Conservation (phyloP, 2,329 filamentous ascomycete species). For the Lachnellula subtilissima region DNA sequence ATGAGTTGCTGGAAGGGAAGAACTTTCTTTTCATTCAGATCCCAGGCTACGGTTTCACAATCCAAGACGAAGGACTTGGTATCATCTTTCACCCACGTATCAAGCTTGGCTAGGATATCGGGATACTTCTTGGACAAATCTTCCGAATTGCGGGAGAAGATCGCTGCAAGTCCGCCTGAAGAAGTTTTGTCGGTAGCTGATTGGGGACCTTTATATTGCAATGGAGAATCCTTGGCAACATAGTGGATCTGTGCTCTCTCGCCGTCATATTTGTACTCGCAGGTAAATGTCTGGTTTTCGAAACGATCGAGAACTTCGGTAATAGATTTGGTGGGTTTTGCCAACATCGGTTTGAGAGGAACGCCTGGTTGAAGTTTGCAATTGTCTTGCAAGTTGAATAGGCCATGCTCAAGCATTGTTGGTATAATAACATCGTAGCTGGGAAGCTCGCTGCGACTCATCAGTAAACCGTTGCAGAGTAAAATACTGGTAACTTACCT, state of each 20-base stretch:
- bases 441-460: slow-evolving; percentile 69
- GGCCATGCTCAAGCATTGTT: slow-evolving; percentile 79
- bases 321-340: slow-evolving; percentile 96
- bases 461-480: slow-evolving; percentile 30
- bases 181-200: slow-evolving; percentile 53
- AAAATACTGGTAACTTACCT: slow-evolving; percentile 47
- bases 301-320: slow-evolving; percentile 96
- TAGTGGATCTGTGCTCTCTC: slow-evolving; percentile 99
- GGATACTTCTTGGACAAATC: slow-evolving; percentile 97
- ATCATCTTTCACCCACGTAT: slow-evolving; percentile 81
- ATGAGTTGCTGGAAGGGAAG: slow-evolving; percentile 96
- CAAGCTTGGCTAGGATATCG: slow-evolving; percentile 83
- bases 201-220: slow-evolving; percentile 61
- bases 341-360: slow-evolving; percentile 96
- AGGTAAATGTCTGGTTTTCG: slow-evolving; percentile 91
- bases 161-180: slow-evolving; percentile 67
- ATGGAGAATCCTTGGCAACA: slow-evolving; percentile 72
- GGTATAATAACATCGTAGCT: slow-evolving; percentile 95
- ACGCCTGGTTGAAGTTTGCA: slow-evolving; percentile 93
- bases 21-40: slow-evolving; percentile 90
- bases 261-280: slow-evolving; percentile 98
- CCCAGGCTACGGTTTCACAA: slow-evolving; percentile 97
- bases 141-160: slow-evolving; percentile 97
- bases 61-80: slow-evolving; percentile 97
- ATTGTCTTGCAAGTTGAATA: slow-evolving; percentile 73